A percentile compares a stretch with the other conserved stretches of the same genome.
These are phyloP conservation scores for Acanthamoeba rhysodes DNA, from an alignment of 208 protist genomes.

Conservation along the genomic window DNA sequence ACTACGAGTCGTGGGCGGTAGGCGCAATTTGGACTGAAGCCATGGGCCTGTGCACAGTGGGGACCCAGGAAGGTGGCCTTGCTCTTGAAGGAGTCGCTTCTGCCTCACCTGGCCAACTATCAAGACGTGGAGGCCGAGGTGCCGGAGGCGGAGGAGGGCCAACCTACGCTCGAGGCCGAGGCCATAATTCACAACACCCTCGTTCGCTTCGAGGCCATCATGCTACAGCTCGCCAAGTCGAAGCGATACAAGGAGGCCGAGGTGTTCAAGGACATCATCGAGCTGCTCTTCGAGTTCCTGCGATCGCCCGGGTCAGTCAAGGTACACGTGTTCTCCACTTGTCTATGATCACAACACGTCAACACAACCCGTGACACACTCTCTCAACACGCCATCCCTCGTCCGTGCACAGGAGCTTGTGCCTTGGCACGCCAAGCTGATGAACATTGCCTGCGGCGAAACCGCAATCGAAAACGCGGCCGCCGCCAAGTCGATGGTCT, in stretches of 20 bases:
- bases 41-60: neutral
- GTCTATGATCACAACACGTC: neutral
- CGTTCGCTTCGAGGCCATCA: conserved; percentile 23
- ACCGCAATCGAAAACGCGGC: neutral
- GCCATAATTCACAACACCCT: neutral
- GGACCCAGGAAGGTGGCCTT: conserved; percentile 7
- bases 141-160: neutral
- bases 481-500: conserved; percentile 11
- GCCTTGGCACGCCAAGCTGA: neutral
- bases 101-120: neutral
- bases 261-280: conserved; percentile 20
- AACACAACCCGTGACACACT: neutral
- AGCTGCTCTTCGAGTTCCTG: conserved; percentile 13
- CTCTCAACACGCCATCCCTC: neutral
- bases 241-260: conserved; percentile 23
- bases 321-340: neutral
- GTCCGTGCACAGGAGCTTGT: conserved; percentile 11
- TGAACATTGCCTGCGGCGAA: neutral
- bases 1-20: no score
- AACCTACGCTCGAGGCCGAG: neutral
- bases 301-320: neutral
- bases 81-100: neutral
- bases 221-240: neutral
- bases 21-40: neutral
- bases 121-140: conserved; percentile 10